These are phyloP conservation scores for Camptophora hylomeconis DNA, from an alignment of 2,329 filamentous ascomycete species.

Conservation along the genomic window DNA sequence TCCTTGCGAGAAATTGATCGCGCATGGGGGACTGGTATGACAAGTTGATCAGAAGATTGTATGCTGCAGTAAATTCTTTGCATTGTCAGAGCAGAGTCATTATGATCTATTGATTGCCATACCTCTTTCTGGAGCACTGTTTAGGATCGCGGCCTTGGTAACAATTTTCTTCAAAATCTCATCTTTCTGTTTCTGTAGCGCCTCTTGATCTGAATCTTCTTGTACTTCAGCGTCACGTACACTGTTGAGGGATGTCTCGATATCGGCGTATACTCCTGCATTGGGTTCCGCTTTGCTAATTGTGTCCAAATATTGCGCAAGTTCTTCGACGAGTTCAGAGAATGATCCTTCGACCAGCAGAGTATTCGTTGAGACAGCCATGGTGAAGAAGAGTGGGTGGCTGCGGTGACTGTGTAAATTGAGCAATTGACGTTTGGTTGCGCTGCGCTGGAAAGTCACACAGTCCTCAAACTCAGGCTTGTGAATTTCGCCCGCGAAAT, in stretches of 20 bases:
- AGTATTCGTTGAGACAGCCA: conserved; percentile 49
- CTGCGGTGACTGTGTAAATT: too few relatives aligned
- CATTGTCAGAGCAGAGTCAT: conserved; percentile 22
- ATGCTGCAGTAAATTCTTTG: conserved; percentile 79
- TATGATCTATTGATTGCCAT: conserved; percentile 13
- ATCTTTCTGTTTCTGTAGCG: conserved; percentile 48
- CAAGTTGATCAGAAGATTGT: conserved; percentile 93
- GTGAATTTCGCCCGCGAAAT: too few relatives aligned
- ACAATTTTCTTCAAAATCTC: conserved; percentile 85
- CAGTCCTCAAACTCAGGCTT: too few relatives aligned
- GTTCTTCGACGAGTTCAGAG: conserved; percentile 83
- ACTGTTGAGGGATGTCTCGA: conserved; percentile 54
- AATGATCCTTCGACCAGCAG: conserved; percentile 80
- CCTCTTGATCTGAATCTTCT: conserved; percentile 33
- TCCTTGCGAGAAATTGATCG: conserved; percentile 70
- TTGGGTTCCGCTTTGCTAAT: conserved; percentile 55
- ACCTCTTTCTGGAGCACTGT: conserved; percentile 79
- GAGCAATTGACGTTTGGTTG: too few relatives aligned
- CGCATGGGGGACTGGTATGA: conserved; percentile 74
- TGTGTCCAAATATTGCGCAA: conserved; percentile 84
- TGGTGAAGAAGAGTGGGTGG: conserved; percentile 20
- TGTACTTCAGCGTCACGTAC: conserved; percentile 40
- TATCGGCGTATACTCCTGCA: conserved; percentile 42
- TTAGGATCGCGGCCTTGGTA: conserved; percentile 62
- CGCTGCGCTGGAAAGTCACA: too few relatives aligned